Percentiles rank a stretch among this genome's conserved stretches.
phyloP scores from a whole-genome alignment of 768 basidiomycete genomes.

The Clavulina sp. region DNA sequence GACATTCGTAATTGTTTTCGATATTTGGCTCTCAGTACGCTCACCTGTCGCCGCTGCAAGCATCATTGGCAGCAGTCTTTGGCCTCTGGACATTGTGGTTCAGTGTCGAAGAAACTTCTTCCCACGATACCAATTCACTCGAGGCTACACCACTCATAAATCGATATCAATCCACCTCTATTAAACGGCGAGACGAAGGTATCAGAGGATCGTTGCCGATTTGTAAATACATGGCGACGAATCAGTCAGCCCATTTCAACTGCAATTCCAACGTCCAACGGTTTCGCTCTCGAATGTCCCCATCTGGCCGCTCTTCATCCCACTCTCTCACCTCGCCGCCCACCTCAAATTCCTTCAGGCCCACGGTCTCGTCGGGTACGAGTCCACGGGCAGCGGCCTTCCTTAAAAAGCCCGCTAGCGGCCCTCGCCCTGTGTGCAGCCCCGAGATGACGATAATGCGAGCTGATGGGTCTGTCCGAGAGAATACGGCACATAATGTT shows the following conservation, averaged over 20 bases:
- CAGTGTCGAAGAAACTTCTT: too few relatives aligned
- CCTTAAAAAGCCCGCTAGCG: neutral
- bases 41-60: too few relatives aligned
- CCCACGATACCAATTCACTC: too few relatives aligned
- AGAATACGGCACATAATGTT: neutral
- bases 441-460: constrained; percentile 1
- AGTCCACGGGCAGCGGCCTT: neutral
- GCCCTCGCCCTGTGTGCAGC: neutral
- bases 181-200: too few relatives aligned
- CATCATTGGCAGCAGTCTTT: too few relatives aligned
- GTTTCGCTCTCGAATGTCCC: neutral
- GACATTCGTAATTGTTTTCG: too few relatives aligned
- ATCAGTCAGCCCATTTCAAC: neutral
- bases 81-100: too few relatives aligned
- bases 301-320: neutral
- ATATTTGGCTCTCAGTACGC: too few relatives aligned
- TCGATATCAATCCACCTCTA: too few relatives aligned
- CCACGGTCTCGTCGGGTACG: neutral
- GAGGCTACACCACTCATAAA: too few relatives aligned
- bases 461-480: neutral
- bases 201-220: too few relatives aligned
- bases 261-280: neutral
- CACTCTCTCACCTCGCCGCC: neutral
- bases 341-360: neutral
- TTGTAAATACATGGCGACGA: neutral